These are phyloP conservation scores for Fusarium sp. DNA, from an alignment of 2,329 filamentous ascomycete species.

Conservation along the genomic window DNA sequence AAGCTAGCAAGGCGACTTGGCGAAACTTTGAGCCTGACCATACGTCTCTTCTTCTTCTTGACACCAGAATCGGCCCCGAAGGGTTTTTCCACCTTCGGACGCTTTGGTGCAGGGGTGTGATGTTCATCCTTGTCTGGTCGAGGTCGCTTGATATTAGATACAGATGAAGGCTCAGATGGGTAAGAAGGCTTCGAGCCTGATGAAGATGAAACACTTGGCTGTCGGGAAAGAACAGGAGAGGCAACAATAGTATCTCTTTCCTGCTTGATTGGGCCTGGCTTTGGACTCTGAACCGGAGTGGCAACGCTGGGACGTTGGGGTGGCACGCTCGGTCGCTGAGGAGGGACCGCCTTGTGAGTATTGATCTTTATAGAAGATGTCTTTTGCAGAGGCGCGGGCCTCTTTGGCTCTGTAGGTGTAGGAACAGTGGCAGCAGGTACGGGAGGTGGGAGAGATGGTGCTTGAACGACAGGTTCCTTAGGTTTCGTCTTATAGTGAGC, in stretches of 20 bases:
- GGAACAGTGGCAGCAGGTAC: conserved; percentile 19
- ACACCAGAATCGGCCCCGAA: conserved; percentile 33
- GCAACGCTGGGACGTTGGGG: conserved; percentile 32
- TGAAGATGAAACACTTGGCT: conserved; percentile 39
- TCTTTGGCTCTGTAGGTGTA: conserved; percentile 42
- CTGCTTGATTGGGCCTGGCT: conserved; percentile 21
- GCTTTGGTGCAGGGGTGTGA: conserved; percentile 52
- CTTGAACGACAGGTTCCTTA: conserved; percentile 43
- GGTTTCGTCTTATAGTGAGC: conserved; percentile 53
- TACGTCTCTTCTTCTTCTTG: conserved; percentile 48
- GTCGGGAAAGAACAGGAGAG: conserved; percentile 40
- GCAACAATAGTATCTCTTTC: conserved; percentile 47
- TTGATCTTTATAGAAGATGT: conserved; percentile 56
- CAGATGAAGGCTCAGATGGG: conserved; percentile 34
- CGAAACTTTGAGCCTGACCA: conserved; percentile 54
- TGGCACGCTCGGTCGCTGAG: background rate
- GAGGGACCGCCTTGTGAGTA: conserved; percentile 46
- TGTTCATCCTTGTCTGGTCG: conserved; percentile 53
- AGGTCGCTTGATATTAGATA: conserved; percentile 50
- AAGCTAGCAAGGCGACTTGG: conserved; percentile 51
- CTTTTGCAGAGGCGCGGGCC: conserved; percentile 45
- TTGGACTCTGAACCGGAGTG: conserved; percentile 17
- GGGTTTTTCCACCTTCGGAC: conserved; percentile 52
- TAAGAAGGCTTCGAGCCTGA: conserved; percentile 36
- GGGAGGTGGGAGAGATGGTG: conserved; percentile 29